phyloP scores from a whole-genome alignment of 176 grass and related monocot species.

The Cymbopogon citratus region DNA sequence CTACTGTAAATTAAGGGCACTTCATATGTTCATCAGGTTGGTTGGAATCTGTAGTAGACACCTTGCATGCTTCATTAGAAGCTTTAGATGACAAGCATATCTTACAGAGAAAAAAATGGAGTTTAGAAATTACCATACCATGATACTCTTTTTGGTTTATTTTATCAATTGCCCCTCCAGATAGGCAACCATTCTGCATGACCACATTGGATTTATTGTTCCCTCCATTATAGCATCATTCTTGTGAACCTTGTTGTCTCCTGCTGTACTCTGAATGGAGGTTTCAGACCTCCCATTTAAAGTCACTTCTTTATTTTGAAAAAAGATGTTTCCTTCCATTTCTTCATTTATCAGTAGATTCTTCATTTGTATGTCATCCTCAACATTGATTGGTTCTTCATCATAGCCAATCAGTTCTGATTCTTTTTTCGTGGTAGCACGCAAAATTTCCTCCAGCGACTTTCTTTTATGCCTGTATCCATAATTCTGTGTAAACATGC shows the following conservation, averaged over 20 bases:
- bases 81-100: not conserved
- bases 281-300: not conserved
- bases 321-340: conserved; percentile 16
- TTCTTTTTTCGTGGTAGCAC: conserved; percentile 47
- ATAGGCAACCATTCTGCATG: conserved; percentile 13
- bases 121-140: conserved; percentile 35
- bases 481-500: conserved; percentile 38
- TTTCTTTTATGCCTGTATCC: conserved; percentile 88
- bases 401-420: conserved; percentile 80
- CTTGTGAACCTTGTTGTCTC: conserved; percentile 24
- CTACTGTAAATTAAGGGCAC: not conserved
- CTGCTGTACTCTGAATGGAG: conserved; percentile 10
- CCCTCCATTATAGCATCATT: conserved; percentile 9
- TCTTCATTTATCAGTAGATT: conserved; percentile 8
- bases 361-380: conserved; percentile 23
- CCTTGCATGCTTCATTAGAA: conserved; percentile 12
- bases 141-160: conserved; percentile 30
- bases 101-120: not conserved
- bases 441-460: conserved; percentile 72
- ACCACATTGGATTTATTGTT: conserved; percentile 16
- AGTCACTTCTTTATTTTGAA: conserved; percentile 6
- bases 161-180: conserved; percentile 8
- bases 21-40: not conserved
- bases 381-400: conserved; percentile 67
- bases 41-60: not conserved